A percentile compares a stretch with the other conserved stretches of the same genome.
Conservation (phyloP, 2,329 filamentous ascomycete genomes). For the Ramularia endophylla region DNA sequence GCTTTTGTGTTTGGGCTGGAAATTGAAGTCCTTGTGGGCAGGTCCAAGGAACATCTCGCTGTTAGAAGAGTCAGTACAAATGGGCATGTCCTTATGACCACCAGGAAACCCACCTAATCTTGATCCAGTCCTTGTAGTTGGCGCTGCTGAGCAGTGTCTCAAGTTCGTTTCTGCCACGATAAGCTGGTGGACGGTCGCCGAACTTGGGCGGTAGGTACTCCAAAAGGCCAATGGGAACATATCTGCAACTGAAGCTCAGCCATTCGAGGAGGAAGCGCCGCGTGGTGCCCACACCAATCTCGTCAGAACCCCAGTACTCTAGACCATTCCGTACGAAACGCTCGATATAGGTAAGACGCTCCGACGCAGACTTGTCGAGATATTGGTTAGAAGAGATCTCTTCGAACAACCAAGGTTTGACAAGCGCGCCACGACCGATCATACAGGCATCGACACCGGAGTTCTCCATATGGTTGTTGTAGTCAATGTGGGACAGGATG, state of each 20-base stretch:
- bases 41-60: constrained; percentile 98
- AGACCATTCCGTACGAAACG: constrained; percentile 87
- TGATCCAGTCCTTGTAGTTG: constrained; percentile 98
- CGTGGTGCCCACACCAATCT: constrained; percentile 86
- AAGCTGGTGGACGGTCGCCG: constrained; percentile 83
- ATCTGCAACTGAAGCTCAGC: constrained; percentile 88
- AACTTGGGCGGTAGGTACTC: constrained; percentile 83
- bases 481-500: constrained; percentile 88
- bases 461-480: constrained; percentile 69
- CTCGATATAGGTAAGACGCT: constrained; percentile 79
- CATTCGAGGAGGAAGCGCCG: constrained; percentile 91
- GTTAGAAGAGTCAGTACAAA: constrained; percentile 6
- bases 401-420: constrained; percentile 98
- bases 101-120: constrained; percentile 65
- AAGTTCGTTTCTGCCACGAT: constrained; percentile 76
- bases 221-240: constrained; percentile 82
- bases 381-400: constrained; percentile 91
- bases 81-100: background rate
- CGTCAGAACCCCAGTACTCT: constrained; percentile 92
- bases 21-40: constrained; percentile 82
- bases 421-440: constrained; percentile 90
- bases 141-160: constrained; percentile 88
- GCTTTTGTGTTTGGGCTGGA: constrained; percentile 96
- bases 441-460: constrained; percentile 88
- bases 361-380: constrained; percentile 85